phyloP scores from a whole-genome alignment of 768 basidiomycete species.

The Tulasnella sp. region DNA sequence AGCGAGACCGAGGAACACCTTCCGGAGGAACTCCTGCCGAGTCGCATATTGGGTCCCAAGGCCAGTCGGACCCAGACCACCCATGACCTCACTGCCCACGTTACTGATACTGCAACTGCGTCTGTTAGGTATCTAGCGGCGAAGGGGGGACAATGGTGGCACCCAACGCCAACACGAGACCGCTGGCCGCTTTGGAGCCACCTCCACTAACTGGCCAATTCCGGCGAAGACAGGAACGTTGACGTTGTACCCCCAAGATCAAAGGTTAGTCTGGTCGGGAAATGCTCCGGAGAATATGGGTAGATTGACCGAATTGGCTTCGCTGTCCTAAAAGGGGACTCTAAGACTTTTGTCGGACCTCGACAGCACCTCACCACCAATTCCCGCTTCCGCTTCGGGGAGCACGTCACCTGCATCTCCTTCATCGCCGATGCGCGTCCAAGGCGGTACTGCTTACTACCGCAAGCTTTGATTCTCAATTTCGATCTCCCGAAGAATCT shows the following conservation, averaged over 20 bases:
- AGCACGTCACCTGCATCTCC: background rate
- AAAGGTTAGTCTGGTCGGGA: background rate
- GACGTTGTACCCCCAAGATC: background rate
- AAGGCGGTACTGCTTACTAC: no score
- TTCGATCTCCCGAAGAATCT: background rate
- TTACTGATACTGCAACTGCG: background rate
- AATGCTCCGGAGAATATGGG: no score
- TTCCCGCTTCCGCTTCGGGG: background rate
- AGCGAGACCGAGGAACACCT: conserved; percentile 95
- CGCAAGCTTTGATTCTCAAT: background rate
- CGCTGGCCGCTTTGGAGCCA: conserved; percentile 7
- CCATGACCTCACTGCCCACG: no score
- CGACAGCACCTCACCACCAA: background rate
- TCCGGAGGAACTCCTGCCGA: conserved; percentile 86
- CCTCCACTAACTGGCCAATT: background rate
- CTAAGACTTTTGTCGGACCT: conserved; percentile 3
- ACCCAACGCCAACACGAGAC: conserved; percentile 5
- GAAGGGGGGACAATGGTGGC: background rate
- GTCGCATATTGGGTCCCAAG: conserved; percentile 60
- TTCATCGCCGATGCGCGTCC: background rate
- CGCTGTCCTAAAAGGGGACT: no score
- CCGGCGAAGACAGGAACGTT: background rate
- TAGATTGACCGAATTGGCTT: no score
- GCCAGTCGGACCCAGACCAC: conserved; percentile 27
- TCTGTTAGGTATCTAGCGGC: background rate